Base-by-base conservation (phyloP, 805 yeast species). In the Monosporozyma unispora region DNA sequence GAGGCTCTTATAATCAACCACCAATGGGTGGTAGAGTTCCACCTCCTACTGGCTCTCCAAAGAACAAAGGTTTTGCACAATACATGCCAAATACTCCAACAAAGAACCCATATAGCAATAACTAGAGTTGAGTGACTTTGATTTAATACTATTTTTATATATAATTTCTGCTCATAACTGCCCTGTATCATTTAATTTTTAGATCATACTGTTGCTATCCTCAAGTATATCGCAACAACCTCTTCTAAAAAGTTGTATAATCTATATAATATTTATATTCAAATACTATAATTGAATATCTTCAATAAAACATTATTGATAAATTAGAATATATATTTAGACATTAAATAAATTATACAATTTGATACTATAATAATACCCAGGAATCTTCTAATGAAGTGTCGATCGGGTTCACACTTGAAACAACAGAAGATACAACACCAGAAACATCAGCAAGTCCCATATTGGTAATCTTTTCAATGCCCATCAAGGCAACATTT, bases 21-120 rank as follows among this genome's bases (percentile, higher is more conserved):
- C n/a, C 42, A 39, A 4, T 21, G 28, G 42, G 25, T 22, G 28
- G 21, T 21, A 22, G 25, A 22, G 14, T 22, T 39, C 25, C 44
- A 46, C 48, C 55, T 5, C 57, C 54, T 12, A 47, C 55, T 7
- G 50, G 58, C 3, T 11, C 42, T 22, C 39, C 38, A 3, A 50
- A 54, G 18, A 33, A 41, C 14, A 59, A 61, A n/a, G 69, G 68
- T 2, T 65, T 62, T 52, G 58, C 69, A 4, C 68, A 62, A 37
- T 65, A 54, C 44, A 65, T 65, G 69, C 68, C 69, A 16, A 46
- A 11, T 10, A 29, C 42, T 4, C 22, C 39, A 16, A 35, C 39
- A 16, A 35, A 35, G 22, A 35, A 35, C 39, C 39, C 39, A 35
- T 35, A 35, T 35, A 14, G 22, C 18, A 35, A 35, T 35, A 35